These are phyloP conservation scores for Hydrangea macrophylla DNA, from an alignment of 148 eudicot genomes.

Conservation along the genomic window DNA sequence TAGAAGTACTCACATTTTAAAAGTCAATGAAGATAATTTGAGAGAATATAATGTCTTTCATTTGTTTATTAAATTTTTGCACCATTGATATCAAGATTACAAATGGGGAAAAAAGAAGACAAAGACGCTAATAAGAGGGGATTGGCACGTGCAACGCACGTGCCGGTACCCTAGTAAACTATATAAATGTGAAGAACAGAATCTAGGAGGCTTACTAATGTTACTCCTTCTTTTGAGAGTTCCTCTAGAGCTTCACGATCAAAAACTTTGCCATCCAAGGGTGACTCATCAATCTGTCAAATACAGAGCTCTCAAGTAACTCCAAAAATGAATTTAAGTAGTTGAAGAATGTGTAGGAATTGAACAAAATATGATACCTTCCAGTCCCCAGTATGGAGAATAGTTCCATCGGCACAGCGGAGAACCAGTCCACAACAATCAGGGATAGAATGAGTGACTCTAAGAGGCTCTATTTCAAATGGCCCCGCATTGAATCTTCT, in stretches of 20 bases:
- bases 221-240: conserved; percentile 94
- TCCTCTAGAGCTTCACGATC: conserved; percentile 89
- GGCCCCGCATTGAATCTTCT: conserved; percentile 87
- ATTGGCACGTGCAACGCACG: too few species aligned
- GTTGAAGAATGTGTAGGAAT: neutral
- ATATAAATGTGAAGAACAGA: neutral
- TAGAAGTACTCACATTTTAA: too few species aligned
- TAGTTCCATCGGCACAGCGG: conserved; percentile 96
- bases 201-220: conserved; percentile 55
- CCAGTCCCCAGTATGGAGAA: conserved; percentile 99
- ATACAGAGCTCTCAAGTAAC: conserved; percentile 8
- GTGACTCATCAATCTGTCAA: conserved; percentile 89
- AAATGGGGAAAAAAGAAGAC: too few species aligned
- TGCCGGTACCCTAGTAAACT: too few species aligned
- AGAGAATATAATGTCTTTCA: too few species aligned
- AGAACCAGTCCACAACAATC: conserved; percentile 97
- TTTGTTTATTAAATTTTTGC: too few species aligned
- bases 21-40: too few species aligned
- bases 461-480: conserved; percentile 91
- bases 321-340: conserved; percentile 6
- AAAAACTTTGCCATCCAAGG: conserved; percentile 85
- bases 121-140: too few species aligned
- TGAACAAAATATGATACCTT: conserved; percentile 52
- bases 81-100: too few species aligned
- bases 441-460: conserved; percentile 97